Evolutionary conservation across 2,329 filamentous ascomycete species (phyloP), one percentile per base, ranked within the genome.

Genomic region (Plenodomus lindquistii): DNA sequence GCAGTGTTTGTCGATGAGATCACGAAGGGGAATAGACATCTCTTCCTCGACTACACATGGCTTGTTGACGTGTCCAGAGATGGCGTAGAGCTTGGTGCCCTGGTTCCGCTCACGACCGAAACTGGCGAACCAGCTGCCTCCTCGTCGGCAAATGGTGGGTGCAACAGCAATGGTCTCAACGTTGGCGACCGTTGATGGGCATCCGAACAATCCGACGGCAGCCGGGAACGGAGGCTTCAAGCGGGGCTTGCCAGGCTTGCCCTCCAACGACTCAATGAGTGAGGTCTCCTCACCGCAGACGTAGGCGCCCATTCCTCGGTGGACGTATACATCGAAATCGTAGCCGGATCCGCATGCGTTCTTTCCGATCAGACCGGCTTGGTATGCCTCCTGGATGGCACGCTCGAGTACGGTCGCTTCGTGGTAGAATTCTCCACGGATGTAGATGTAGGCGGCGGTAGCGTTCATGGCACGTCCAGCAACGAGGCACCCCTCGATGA

Each of bases 171-270:
- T 80, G 20, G 94, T 99, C 81, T 99, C 94, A 67, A 99, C 94
- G 71, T 99, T 99, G 75, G 94, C 91, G 54, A 99, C 94, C 20
- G 94, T 99, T 38, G 91, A 96, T 20, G 94, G 94, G 80, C 94
- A 99, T 68, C 94, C 94, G 73, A 99, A 99, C 35, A 99, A 85
- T 79, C 94, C 94, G 52, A 99, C 94, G 35, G 94, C 89, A 60
- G 94, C 94, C 44, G 94, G 94, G 83, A 99, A 99, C 42, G 94
- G 94, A 19, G 94, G 94, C 89, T 99, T 99, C 62, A 99, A 84
- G 72, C 94, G 91, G 52, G 94, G 94, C 83, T 99, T 99, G 75
- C 94, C 94, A 37, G 93, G 91, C 82, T 99, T 99, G 73, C 94
- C 94, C 80, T 99, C 94, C 53, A 99, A 83, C 22, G 94, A 97